Evolutionary conservation across 805 yeast genomes (phyloP).

Genomic region (fission yeast (Schizosaccharomyces pombe)): DNA sequence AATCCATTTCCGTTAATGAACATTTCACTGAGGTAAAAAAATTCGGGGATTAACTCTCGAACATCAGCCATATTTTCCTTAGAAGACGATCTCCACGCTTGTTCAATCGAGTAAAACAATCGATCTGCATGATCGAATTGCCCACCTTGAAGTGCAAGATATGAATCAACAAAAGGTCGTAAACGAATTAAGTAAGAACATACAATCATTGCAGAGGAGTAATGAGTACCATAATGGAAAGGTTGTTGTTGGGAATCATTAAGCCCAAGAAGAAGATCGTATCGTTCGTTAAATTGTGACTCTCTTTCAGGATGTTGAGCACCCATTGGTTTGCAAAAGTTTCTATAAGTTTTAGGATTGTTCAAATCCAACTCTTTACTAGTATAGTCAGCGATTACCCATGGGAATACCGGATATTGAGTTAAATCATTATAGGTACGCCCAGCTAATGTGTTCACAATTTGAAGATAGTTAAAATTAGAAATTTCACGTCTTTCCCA

Average conservation of each 20-base stretch:
- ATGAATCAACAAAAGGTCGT: slow-evolving; percentile 62
- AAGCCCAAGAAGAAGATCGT: slow-evolving; percentile 41
- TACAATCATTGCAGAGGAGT: slow-evolving; percentile 84
- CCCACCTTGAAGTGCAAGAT: slow-evolving; percentile 61
- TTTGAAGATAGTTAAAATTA: slow-evolving; percentile 59
- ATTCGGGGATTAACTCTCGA: slow-evolving; percentile 69
- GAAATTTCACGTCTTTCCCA: slow-evolving; percentile 66
- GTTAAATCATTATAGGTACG: slow-evolving; percentile 73
- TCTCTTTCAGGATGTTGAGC: slow-evolving; percentile 48
- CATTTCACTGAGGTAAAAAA: slow-evolving; percentile 62
- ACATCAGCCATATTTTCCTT: slow-evolving; percentile 68
- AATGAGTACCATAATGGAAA: slow-evolving; percentile 82
- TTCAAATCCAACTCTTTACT: slow-evolving; percentile 45
- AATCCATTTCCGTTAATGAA: slow-evolving; percentile 39
- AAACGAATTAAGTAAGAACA: slow-evolving; percentile 55
- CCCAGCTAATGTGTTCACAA: slow-evolving; percentile 65
- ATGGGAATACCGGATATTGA: slow-evolving; percentile 78
- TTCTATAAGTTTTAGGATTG: slow-evolving; percentile 42
- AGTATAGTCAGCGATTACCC: slow-evolving; percentile 67
- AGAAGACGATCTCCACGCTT: slow-evolving; percentile 65
- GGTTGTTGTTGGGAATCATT: slow-evolving; percentile 41
- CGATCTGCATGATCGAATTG: slow-evolving; percentile 76
- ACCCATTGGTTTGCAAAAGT: slow-evolving; percentile 76
- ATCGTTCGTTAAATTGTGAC: slow-evolving; percentile 42
- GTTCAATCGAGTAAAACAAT: slow-evolving; percentile 45